Evolutionary conservation across 2,329 filamentous ascomycete genomes (phyloP), one percentile per base, ranked within the genome.

Genomic region (Parafenestella ontariensis): DNA sequence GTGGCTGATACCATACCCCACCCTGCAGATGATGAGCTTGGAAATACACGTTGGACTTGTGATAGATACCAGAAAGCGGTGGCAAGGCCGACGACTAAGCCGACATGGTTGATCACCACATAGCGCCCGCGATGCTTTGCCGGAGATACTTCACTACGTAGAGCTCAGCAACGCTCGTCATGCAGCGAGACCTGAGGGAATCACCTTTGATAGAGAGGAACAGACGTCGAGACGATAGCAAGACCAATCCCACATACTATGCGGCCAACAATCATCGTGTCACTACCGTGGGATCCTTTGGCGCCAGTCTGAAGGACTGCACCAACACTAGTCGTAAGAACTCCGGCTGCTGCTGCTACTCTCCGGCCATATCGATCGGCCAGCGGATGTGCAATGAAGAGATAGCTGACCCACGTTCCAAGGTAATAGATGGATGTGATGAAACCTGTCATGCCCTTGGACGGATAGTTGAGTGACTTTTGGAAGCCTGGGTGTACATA

Each of bases 91-190:
- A 78, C 77, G 21, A 86, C 80, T 53, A 87, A 82, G 3, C 85
- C 84, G 40, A 85, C 78, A 47, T 87, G 84, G 61, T 86, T 86
- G 70, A 86, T 77, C 9, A 85, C 83, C 1, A 87, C 83, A 53
- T 83, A 83, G 55, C 78, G 78, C 3, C 85, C 84, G 7, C 84
- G 77, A 52, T 84, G 76, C 11, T 75, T 77, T 0, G 83, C 82
- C 0, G 84, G 83, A 0, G 83, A 77, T 18, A 86, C 78, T 65
- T 86, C 84, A 62, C 83, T 85, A 31, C 5, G 23, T 3, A n/a
- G 17, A 20, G 13, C 17, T 60, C 34, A 58, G 10, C 9, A 33
- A 37, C 18, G 33, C 9, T 26, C 5, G 9, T 24, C 8, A 23
- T 37, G n/a, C 20, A 11, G 5, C 23, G 39, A 23, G 13, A 39